Conservation (phyloP, 306 rosid genomes). For the Vigna trinervia region DNA sequence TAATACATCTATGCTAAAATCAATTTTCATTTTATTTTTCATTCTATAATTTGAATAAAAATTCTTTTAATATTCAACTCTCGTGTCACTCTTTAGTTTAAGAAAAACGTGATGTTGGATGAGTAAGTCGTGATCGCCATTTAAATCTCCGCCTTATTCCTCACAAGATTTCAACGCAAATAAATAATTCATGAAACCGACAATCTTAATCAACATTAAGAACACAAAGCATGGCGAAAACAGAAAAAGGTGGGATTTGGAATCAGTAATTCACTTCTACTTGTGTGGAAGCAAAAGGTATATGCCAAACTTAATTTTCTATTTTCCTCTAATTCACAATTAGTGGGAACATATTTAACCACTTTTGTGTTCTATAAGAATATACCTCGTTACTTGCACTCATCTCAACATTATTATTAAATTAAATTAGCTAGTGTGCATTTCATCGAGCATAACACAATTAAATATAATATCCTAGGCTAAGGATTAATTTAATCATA, state of each 20-base stretch:
- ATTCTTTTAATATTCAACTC: not conserved
- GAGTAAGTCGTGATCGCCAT: not conserved
- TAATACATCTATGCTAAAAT: no score
- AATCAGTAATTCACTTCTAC: not conserved
- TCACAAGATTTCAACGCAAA: not conserved
- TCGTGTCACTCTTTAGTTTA: not conserved
- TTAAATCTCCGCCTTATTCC: not conserved
- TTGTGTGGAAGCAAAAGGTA: not conserved
- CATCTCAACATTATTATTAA: not conserved
- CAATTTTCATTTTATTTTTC: no score
- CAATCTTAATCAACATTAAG: not conserved
- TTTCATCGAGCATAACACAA: no score
- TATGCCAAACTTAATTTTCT: not conserved
- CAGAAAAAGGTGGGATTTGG: not conserved
- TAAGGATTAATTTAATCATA: no score
- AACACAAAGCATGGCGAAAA: not conserved
- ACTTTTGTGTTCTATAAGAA: not conserved
- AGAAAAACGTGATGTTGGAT: not conserved
- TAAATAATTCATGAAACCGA: not conserved
- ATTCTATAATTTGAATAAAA: no score
- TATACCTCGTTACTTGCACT: not conserved
- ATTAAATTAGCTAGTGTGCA: no score
- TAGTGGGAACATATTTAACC: conserved; percentile 24
- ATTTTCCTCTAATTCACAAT: not conserved
- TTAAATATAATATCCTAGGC: no score